A percentile compares a stretch with the other conserved stretches of the same genome.
These are phyloP conservation scores for Gossypium lobatum DNA, from an alignment of 441 rosid species.

Conservation along the genomic window DNA sequence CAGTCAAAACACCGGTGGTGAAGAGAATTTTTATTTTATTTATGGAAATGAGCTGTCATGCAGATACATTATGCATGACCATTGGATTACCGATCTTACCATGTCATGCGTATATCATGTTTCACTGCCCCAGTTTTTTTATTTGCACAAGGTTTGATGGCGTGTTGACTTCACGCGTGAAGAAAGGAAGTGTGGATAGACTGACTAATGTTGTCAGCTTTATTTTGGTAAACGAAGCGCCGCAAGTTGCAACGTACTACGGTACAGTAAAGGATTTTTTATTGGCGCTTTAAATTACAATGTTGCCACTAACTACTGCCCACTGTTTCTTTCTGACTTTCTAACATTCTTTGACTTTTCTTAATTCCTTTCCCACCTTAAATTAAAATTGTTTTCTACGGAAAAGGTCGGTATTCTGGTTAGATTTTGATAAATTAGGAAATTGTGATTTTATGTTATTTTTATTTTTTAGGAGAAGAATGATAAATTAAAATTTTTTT, in stretches of 20 bases:
- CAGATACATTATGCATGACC: slow-evolving; percentile 39
- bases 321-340: no score
- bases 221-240: slow-evolving; percentile 8
- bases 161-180: not conserved
- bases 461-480: no score
- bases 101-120: slow-evolving; percentile 32
- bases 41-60: slow-evolving; percentile 16
- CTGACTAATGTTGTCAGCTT: not conserved
- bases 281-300: slow-evolving; percentile 6
- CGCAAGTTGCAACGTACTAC: slow-evolving; percentile 20
- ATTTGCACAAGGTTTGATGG: not conserved
- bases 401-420: no score
- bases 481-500: no score
- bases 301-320: slow-evolving; percentile 6
- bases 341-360: no score
- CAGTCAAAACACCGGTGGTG: slow-evolving; percentile 36
- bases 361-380: no score
- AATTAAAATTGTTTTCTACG: no score
- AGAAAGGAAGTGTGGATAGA: not conserved
- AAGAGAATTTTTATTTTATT: not conserved
- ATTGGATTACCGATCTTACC: slow-evolving; percentile 17
- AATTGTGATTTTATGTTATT: no score
- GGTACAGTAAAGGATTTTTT: not conserved
- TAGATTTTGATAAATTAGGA: no score
- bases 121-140: slow-evolving; percentile 6